Evolutionary conservation across 129 eudicot genomes (phyloP), one percentile per base, ranked within the genome.

Genomic region (Logfia minima): DNA sequence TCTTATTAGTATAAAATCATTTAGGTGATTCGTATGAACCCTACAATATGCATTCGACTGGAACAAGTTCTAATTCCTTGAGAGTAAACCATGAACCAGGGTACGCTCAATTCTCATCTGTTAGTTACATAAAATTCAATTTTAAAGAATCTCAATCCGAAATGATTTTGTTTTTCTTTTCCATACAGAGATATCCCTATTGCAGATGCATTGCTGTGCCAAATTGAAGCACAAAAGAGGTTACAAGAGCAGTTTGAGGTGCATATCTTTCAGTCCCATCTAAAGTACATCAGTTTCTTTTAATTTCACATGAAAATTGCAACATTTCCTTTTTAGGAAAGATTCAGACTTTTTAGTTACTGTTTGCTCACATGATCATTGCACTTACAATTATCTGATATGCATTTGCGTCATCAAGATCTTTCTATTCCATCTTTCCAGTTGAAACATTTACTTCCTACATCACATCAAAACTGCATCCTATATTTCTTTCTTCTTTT

Each of bases 161-260:
- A 63, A 26, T 2, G 16, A 10, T 23, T 51, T 63, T 69, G 3
- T n/a, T 8, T 60, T 35, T 58, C 64, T 43, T 67, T 60, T 45
- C 72, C 71, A 68, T 76, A 78, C 87, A 90, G 98, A 82, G 92
- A 88, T 55, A 82, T 77, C 24, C 89, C 98, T 1, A 73, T 84
- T 78, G 85, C 88, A 39, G 95, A 93, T 71, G 86, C 95, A 70
- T 55, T 93, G 9, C 78, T 74, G 79, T 77, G 86, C 67, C 96
- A 93, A 74, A 84, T 90, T 81, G 92, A 93, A 77, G 92, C 79
- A 21, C 96, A 93, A 80, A 90, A 93, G 84, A 86, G 86, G 61
- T 84, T 91, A 77, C 88, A 90, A 79, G 92, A 93, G 76, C 98
- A 93, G 71, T 88, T 93, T 74, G 95, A 93, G 96, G 98, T 93